Evolutionary conservation across 2,329 filamentous ascomycete species (phyloP), one percentile per base, ranked within the genome.

Genomic region (Chrysoporthe austroafricana): DNA sequence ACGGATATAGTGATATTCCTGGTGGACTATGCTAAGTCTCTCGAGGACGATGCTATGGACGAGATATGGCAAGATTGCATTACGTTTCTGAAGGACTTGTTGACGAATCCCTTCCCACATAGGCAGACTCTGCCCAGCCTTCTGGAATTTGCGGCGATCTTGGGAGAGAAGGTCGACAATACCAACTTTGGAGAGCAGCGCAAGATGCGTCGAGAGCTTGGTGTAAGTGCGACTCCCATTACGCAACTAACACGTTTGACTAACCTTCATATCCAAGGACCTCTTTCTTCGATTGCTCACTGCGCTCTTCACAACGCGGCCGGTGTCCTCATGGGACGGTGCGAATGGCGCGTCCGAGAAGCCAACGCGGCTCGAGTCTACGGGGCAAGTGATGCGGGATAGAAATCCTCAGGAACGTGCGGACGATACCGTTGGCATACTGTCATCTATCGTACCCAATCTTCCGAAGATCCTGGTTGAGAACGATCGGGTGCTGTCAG

Each of bases 51-150:
- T 81, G 92, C 96, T 18, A 95, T 97, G 86, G 96, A 99, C 74
- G 96, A 99, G 79, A 97, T 99, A 61, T 99, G 96, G 96, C 86
- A 90, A 52, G 95, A 99, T 76, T 99, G 95, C 77, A 93, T 94
- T 74, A 88, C 91, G 0, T 99, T 99, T 77, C 79, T 98, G 69
- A 91, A 90, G 71, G 96, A 99, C 76, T 86, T 99, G 39, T 84
- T 99, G 39, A 89, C 91, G 34, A 99, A 99, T 75, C 96, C 96
- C 1, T 93, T 99, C 74, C 96, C 96, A 2, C 95, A 99, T 79
- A 86, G 96, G 66, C 94, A 97, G 75, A 95, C 94, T 8, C 80
- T 99, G 50, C 92, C 96, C 7, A 89, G 90, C 63, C 82, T 99
- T 57, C 82, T 99, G 14, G 92, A 97, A 73, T 97, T 98, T 74